A percentile compares a stretch with the other conserved stretches of the same genome.
Evolutionary conservation across 305 asterid species (phyloP).

Genomic region (Plantago lanceolata): DNA sequence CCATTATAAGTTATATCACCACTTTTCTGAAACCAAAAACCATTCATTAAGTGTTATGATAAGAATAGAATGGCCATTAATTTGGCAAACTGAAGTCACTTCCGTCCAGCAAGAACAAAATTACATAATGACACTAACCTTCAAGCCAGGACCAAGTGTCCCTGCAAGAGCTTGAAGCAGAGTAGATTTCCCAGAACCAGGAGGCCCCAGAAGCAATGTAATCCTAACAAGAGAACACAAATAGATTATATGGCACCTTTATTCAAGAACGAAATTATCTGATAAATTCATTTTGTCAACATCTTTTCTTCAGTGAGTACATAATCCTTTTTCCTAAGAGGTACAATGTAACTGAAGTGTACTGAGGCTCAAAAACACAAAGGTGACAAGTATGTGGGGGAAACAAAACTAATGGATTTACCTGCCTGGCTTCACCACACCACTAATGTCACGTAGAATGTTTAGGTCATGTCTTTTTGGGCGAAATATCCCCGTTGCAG

Average conservation of each 20-base stretch:
- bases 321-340: not conserved
- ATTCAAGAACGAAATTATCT: not conserved
- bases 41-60: not conserved
- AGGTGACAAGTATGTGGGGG: not conserved
- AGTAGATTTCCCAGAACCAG: slow-evolving; percentile 82
- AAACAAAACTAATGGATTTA: slow-evolving; percentile 9
- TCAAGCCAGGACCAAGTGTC: slow-evolving; percentile 56
- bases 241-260: not conserved
- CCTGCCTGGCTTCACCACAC: slow-evolving; percentile 73
- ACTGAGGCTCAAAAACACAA: not conserved
- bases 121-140: slow-evolving; percentile 39
- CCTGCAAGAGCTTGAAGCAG: slow-evolving; percentile 72
- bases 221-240: slow-evolving; percentile 42
- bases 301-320: not conserved
- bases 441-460: slow-evolving; percentile 56
- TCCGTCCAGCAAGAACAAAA: slow-evolving; percentile 13
- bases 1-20: slow-evolving; percentile 72
- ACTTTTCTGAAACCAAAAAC: slow-evolving; percentile 48
- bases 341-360: not conserved
- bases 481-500: slow-evolving; percentile 38
- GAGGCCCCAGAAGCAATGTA: slow-evolving; percentile 85
- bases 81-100: not conserved
- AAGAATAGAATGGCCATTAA: not conserved
- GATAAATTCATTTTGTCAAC: not conserved
- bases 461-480: slow-evolving; percentile 46